These are phyloP conservation scores for Cladosporium sp. DNA, from an alignment of 2,329 filamentous ascomycete genomes.

Conservation along the genomic window DNA sequence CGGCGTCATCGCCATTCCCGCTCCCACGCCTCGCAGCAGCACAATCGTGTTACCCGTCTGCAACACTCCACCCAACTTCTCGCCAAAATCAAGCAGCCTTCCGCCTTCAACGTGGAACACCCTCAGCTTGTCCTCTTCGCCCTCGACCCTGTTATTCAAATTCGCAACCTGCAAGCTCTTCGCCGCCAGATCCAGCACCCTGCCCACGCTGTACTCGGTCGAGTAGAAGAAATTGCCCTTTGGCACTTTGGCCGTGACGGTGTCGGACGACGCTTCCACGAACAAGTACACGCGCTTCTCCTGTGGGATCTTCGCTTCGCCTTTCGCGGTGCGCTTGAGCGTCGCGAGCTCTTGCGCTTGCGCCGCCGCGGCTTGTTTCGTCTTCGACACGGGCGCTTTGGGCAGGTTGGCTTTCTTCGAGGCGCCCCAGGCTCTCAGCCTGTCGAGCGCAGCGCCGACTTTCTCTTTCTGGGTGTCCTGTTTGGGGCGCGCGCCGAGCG, in stretches of 20 bases:
- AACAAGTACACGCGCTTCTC: constrained; percentile 90
- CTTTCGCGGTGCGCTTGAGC: constrained; percentile 85
- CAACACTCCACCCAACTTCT: constrained; percentile 74
- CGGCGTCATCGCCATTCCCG: constrained; percentile 45
- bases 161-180: constrained; percentile 77
- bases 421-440: constrained; percentile 76
- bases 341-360: constrained; percentile 69
- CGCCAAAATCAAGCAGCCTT: constrained; percentile 78
- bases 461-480: constrained; percentile 58
- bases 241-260: constrained; percentile 78
- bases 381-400: constrained; percentile 47
- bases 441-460: constrained; percentile 72
- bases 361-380: constrained; percentile 58
- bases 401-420: constrained; percentile 54
- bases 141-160: constrained; percentile 73
- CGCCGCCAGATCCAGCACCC: constrained; percentile 76
- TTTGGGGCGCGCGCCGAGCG: constrained; percentile 53
- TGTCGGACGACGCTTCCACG: constrained; percentile 87
- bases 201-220: constrained; percentile 82
- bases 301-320: constrained; percentile 74
- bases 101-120: constrained; percentile 94
- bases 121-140: constrained; percentile 76
- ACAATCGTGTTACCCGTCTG: constrained; percentile 88
- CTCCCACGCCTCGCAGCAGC: constrained; percentile 78
- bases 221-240: constrained; percentile 55